These are phyloP conservation scores for Penicillium verrucosum DNA, from an alignment of 2,329 filamentous ascomycete genomes.

Conservation along the genomic window DNA sequence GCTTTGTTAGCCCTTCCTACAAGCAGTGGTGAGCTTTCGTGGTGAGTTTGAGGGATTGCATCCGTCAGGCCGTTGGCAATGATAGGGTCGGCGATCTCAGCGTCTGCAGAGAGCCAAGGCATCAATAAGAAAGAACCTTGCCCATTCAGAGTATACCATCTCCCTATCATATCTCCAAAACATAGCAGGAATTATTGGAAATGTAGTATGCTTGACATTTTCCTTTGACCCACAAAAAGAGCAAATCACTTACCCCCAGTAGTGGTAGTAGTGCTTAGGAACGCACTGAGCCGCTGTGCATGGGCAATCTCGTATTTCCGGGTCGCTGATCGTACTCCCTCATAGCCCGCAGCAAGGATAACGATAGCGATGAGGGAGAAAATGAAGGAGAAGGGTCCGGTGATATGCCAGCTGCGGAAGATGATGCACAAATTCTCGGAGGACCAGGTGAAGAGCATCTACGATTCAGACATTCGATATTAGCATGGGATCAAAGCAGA, in stretches of 20 bases:
- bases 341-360: slow-evolving; percentile 84
- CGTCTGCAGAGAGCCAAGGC: slow-evolving; percentile 31
- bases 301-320: slow-evolving; percentile 68
- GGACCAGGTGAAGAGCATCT: slow-evolving; percentile 99
- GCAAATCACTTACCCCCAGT: slow-evolving; percentile 32
- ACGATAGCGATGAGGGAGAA: slow-evolving; percentile 80
- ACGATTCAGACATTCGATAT: slow-evolving; percentile 8
- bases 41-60: slow-evolving; percentile 26
- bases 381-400: slow-evolving; percentile 68
- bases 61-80: slow-evolving; percentile 24
- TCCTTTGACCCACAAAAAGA: slow-evolving; percentile 3
- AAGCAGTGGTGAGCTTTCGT: slow-evolving; percentile 67
- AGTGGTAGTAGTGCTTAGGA: slow-evolving; percentile 31
- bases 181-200: neutral
- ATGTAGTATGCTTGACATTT: neutral
- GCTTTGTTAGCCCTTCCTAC: slow-evolving; percentile 68
- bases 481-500: neutral
- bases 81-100: slow-evolving; percentile 33
- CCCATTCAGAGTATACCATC: slow-evolving; percentile 18
- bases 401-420: slow-evolving; percentile 87
- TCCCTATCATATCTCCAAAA: slow-evolving; percentile 5
- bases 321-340: slow-evolving; percentile 74
- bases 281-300: slow-evolving; percentile 50
- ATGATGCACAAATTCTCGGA: slow-evolving; percentile 93
- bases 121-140: slow-evolving; percentile 29